Percentiles rank a stretch among this genome's conserved stretches.
Conservation (phyloP, 768 basidiomycete species). For the Tylopilus vinaceipallidus region DNA sequence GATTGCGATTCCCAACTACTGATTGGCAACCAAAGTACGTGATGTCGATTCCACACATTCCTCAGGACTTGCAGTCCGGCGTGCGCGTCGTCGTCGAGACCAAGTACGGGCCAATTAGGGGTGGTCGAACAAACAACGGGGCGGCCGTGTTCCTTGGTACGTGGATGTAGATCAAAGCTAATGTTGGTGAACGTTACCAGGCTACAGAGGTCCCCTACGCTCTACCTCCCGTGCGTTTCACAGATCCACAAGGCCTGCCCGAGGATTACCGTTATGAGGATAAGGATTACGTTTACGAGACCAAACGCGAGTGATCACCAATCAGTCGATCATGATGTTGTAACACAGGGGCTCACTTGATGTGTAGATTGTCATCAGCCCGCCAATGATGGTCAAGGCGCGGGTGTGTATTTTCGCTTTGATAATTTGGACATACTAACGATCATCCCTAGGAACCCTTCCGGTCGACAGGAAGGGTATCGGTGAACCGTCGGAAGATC, state of each 20-base stretch:
- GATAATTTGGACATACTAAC: not conserved
- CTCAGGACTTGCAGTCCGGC: slow-evolving; percentile 50
- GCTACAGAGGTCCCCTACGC: slow-evolving; percentile 70
- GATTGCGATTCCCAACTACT: not conserved
- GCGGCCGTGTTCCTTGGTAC: slow-evolving; percentile 64
- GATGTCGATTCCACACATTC: slow-evolving; percentile 40
- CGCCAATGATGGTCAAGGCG: slow-evolving; percentile 60
- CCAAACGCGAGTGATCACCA: slow-evolving; percentile 42
- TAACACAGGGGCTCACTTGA: not conserved
- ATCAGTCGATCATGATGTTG: too few relatives aligned
- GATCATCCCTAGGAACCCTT: slow-evolving; percentile 36
- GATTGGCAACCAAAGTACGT: too few relatives aligned
- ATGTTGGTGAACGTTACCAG: not conserved
- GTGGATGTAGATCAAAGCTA: not conserved
- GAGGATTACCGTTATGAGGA: slow-evolving; percentile 51
- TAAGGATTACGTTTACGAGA: slow-evolving; percentile 61
- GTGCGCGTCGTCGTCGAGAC: slow-evolving; percentile 51
- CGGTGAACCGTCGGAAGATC: slow-evolving; percentile 69
- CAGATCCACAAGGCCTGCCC: slow-evolving; percentile 60
- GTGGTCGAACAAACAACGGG: slow-evolving; percentile 60
- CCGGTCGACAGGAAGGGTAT: slow-evolving; percentile 62
- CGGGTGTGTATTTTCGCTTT: slow-evolving; percentile 34
- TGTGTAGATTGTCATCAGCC: slow-evolving; percentile 59
- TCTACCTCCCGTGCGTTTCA: slow-evolving; percentile 59
- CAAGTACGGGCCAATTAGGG: slow-evolving; percentile 52